phyloP scores from a whole-genome alignment of 257 asterid species.

The Jacaranda copaia region DNA sequence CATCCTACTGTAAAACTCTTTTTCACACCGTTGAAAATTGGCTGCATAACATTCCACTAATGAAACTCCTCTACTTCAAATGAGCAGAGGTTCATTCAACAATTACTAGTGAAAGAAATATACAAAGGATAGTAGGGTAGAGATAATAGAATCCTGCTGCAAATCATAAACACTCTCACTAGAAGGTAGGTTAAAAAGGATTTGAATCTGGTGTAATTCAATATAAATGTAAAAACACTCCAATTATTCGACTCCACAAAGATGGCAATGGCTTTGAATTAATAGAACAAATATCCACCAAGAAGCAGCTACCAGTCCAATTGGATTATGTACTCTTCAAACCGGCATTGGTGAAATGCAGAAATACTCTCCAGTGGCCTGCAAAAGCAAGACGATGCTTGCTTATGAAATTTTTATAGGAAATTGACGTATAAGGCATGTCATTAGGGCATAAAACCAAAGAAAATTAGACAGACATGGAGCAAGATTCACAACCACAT shows the following conservation, averaged over 20 bases:
- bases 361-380: constrained; percentile 9
- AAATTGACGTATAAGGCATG: too few species aligned
- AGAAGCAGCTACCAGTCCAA: constrained; percentile 24
- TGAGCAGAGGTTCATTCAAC: constrained; percentile 8
- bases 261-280: neutral
- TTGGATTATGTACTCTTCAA: neutral
- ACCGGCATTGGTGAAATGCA: constrained; percentile 12
- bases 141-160: constrained; percentile 7
- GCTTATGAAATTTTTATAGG: neutral
- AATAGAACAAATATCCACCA: constrained; percentile 16
- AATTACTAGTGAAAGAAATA: constrained; percentile 18
- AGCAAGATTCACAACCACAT: neutral
- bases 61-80: constrained; percentile 4
- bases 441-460: too few species aligned
- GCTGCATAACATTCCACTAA: neutral
- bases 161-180: neutral
- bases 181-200: neutral
- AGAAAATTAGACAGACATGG: neutral
- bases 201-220: constrained; percentile 23
- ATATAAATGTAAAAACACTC: constrained; percentile 6
- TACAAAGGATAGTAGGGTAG: neutral
- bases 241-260: constrained; percentile 20
- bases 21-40: neutral
- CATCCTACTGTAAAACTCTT: too few species aligned
- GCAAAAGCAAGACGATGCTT: neutral